phyloP scores from a whole-genome alignment of 192 early-diverging fungal genomes.

The Podochytrium sp. region DNA sequence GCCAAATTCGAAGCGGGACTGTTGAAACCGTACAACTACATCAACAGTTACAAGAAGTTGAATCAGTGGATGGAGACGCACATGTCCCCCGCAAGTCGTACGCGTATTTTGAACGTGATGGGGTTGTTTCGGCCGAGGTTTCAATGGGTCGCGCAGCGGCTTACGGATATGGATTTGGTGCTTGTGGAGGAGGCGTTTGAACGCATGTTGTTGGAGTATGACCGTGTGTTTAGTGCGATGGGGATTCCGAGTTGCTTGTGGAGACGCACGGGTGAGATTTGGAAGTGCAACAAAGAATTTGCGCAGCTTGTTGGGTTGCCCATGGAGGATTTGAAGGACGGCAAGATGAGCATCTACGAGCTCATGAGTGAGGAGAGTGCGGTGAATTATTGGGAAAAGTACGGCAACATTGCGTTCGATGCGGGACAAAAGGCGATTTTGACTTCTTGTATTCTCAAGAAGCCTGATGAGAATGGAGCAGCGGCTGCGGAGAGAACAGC shows the following conservation, averaged over 20 bases:
- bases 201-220: conserved; percentile 91
- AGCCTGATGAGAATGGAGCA: conserved; percentile 55
- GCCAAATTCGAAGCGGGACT: conserved; percentile 96
- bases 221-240: conserved; percentile 92
- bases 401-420: conserved; percentile 97
- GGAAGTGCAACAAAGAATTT: conserved; percentile 95
- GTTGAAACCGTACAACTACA: conserved; percentile 96
- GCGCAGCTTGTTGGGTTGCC: conserved; percentile 84
- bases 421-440: conserved; percentile 94
- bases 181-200: conserved; percentile 97
- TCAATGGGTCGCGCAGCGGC: conserved; percentile 80
- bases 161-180: conserved; percentile 93
- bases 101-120: conserved; percentile 87
- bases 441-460: conserved; percentile 85
- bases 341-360: conserved; percentile 58
- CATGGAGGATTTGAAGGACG: conserved; percentile 80
- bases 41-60: conserved; percentile 85
- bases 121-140: conserved; percentile 88
- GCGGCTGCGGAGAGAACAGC: conserved; percentile 7
- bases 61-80: conserved; percentile 90
- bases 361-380: conserved; percentile 89
- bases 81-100: conserved; percentile 70
- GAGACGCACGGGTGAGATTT: conserved; percentile 96
- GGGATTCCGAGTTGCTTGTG: conserved; percentile 95
- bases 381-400: conserved; percentile 99